Percentiles rank a stretch among this genome's conserved stretches.
phyloP scores from a whole-genome alignment of 352 stramenopile genomes.

The Pythium folliculosum region DNA sequence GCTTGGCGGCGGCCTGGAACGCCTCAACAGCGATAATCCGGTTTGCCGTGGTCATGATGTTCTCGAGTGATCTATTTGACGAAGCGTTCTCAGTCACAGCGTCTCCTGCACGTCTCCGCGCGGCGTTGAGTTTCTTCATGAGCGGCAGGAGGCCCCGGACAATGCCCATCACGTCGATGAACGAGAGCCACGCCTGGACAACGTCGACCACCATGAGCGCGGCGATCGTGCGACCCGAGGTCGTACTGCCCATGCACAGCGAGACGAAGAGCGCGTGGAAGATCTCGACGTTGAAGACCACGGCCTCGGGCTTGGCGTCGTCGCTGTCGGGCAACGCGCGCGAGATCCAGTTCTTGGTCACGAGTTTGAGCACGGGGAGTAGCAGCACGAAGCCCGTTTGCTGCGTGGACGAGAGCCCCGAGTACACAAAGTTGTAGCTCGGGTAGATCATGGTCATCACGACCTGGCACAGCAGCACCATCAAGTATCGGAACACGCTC shows the following conservation, averaged over 20 bases:
- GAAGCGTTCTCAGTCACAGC: too few relatives aligned
- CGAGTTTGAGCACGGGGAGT: constrained; percentile 46
- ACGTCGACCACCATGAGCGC: constrained; percentile 20
- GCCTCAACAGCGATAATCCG: constrained; percentile 3
- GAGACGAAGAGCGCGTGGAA: constrained; percentile 34
- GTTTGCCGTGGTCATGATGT: background rate
- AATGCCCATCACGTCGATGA: constrained; percentile 2
- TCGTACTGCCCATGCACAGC: constrained; percentile 20
- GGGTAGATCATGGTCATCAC: constrained; percentile 23
- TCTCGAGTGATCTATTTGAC: too few relatives aligned
- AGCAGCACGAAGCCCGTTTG: constrained; percentile 30
- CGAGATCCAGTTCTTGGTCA: constrained; percentile 43
- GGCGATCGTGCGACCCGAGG: constrained; percentile 7
- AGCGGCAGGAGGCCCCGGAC: background rate
- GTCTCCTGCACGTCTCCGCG: background rate
- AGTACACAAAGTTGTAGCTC: constrained; percentile 24
- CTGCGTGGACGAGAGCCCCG: background rate
- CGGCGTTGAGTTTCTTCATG: background rate
- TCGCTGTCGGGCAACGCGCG: constrained; percentile 20
- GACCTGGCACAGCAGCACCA: constrained; percentile 20
- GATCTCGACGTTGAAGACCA: constrained; percentile 31
- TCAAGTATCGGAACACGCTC: background rate
- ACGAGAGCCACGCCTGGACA: constrained; percentile 11
- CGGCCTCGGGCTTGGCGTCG: constrained; percentile 34
- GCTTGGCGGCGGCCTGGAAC: background rate